Evolutionary conservation across 257 asterid genomes (phyloP).

Genomic region (Solanum commersonii): DNA sequence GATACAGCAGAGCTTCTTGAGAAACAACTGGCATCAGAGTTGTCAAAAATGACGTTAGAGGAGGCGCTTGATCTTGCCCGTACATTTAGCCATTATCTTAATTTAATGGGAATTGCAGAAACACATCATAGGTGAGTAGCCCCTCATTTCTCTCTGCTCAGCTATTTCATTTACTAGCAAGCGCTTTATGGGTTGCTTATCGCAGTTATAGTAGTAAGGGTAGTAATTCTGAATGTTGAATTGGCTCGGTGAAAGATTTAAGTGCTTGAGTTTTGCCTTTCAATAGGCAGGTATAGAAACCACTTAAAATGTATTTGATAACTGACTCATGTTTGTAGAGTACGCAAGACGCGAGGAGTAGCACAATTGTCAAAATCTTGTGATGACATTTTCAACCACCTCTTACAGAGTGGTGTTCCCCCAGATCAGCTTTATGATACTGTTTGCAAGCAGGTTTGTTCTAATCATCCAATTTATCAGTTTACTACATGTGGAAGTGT

Average conservation of each 20-base stretch:
- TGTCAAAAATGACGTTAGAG: constrained; percentile 81
- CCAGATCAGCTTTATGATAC: constrained; percentile 72
- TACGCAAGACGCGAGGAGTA: constrained; percentile 53
- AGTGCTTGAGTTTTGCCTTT: background rate
- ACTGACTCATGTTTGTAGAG: constrained; percentile 36
- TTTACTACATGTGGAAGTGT: background rate
- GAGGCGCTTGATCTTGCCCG: constrained; percentile 85
- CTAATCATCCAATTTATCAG: background rate
- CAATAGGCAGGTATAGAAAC: background rate
- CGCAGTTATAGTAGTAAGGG: background rate
- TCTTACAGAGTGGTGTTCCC: constrained; percentile 70
- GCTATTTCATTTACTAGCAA: background rate
- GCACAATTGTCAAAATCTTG: constrained; percentile 71
- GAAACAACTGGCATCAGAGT: constrained; percentile 70
- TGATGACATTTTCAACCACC: constrained; percentile 78
- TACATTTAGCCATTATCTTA: constrained; percentile 86
- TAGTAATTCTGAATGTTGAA: background rate
- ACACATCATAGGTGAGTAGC: constrained; percentile 77
- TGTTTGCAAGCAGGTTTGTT: constrained; percentile 83
- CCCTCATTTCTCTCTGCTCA: background rate
- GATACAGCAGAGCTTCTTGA: constrained; percentile 91
- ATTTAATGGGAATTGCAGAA: constrained; percentile 87
- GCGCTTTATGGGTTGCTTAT: background rate
- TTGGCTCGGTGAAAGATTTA: background rate
- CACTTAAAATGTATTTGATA: background rate